Evolutionary conservation across 805 yeast genomes (phyloP).

Genomic region (Sugiyamaella qingdaonensis): DNA sequence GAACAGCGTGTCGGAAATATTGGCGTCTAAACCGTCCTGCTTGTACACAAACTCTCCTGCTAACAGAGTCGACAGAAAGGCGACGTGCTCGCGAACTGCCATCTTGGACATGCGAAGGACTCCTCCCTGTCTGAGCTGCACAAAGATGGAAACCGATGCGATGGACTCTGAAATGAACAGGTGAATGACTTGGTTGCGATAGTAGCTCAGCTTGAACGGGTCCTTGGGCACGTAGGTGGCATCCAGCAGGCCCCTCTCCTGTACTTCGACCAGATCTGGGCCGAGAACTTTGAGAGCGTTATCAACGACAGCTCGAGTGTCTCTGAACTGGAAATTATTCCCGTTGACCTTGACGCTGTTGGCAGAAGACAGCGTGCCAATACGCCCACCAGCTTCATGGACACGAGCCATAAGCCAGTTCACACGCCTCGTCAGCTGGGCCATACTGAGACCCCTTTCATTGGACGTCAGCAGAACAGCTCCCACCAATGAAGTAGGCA

Average conservation of each 20-base stretch:
- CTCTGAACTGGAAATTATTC: slow-evolving; percentile 11
- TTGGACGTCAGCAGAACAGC: slow-evolving; percentile 38
- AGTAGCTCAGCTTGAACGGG: slow-evolving; percentile 52
- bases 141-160: slow-evolving; percentile 39
- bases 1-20: slow-evolving; percentile 30
- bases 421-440: slow-evolving; percentile 34
- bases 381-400: slow-evolving; percentile 36
- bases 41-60: slow-evolving; percentile 39
- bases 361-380: slow-evolving; percentile 33
- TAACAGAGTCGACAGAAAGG: slow-evolving; percentile 35
- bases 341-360: slow-evolving; percentile 17
- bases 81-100: slow-evolving; percentile 29
- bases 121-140: slow-evolving; percentile 28
- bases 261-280: slow-evolving; percentile 33
- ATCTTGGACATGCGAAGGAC: slow-evolving; percentile 22
- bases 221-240: slow-evolving; percentile 41
- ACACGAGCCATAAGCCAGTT: slow-evolving; percentile 35
- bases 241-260: slow-evolving; percentile 34
- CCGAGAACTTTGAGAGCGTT: slow-evolving; percentile 40
- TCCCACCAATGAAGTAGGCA: slow-evolving; percentile 54
- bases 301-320: slow-evolving; percentile 33
- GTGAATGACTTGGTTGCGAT: slow-evolving; percentile 55
- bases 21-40: slow-evolving; percentile 34
- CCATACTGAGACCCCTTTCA: slow-evolving; percentile 37
- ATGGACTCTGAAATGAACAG: slow-evolving; percentile 50